These are phyloP conservation scores for Epicoccum nigrum DNA, from an alignment of 2,329 filamentous ascomycete species.

Conservation along the genomic window DNA sequence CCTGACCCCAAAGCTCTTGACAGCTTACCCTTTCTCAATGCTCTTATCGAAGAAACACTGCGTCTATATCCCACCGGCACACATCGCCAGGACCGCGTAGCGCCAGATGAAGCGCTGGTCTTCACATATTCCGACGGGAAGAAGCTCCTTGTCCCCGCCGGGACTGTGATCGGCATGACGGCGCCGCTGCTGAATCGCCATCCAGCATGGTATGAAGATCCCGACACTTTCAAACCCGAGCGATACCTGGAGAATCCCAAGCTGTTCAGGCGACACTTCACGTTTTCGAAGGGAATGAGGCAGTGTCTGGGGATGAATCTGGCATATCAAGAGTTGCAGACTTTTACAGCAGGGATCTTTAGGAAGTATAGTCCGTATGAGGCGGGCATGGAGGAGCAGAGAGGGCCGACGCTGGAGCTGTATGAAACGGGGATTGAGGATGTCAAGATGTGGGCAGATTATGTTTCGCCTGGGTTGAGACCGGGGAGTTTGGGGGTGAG, in stretches of 20 bases:
- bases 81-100: conserved; percentile 8
- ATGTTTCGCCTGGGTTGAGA: conserved; percentile 4
- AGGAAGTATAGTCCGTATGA: conserved; percentile 2
- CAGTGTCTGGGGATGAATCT: conserved; percentile 12
- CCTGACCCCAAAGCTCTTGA: conserved; percentile 15
- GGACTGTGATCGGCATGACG: neutral
- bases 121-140: neutral
- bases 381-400: too few species aligned
- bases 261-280: conserved; percentile 1
- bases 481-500: conserved; percentile 6
- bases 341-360: conserved; percentile 8
- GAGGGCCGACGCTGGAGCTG: neutral
- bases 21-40: conserved; percentile 17
- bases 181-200: neutral
- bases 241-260: conserved; percentile 1
- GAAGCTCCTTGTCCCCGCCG: neutral
- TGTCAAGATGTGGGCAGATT: conserved; percentile 3
- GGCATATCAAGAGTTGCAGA: conserved; percentile 12
- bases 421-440: conserved; percentile 1
- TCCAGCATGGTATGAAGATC: neutral
- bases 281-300: conserved; percentile 1
- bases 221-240: neutral
- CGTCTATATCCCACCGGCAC: conserved; percentile 30
- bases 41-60: conserved; percentile 43
- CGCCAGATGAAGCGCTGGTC: conserved; percentile 5